phyloP scores from a whole-genome alignment of 768 basidiomycete genomes.

The Suillus americanus region DNA sequence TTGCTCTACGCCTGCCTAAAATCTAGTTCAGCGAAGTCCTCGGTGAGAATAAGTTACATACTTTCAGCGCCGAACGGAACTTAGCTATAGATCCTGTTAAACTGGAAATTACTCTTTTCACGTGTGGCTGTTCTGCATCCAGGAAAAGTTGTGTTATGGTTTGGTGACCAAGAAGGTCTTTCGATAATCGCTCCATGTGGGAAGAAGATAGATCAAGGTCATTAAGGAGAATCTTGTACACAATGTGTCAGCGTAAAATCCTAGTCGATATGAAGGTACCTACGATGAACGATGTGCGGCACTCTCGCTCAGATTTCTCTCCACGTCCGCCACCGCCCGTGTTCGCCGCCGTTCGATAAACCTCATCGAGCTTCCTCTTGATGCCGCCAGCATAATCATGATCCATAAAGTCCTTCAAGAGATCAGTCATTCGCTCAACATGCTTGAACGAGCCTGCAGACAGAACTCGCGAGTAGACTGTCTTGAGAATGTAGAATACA shows the following conservation, averaged over 20 bases:
- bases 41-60: slow-evolving; percentile 33
- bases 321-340: slow-evolving; percentile 48
- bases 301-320: slow-evolving; percentile 82
- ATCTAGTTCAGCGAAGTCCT: slow-evolving; percentile 7
- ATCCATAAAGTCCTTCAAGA: slow-evolving; percentile 75
- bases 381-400: slow-evolving; percentile 79
- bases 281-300: slow-evolving; percentile 79
- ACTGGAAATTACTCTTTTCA: slow-evolving; percentile 47
- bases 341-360: slow-evolving; percentile 59
- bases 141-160: slow-evolving; percentile 68
- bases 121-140: slow-evolving; percentile 49
- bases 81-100: slow-evolving; percentile 58
- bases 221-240: slow-evolving; percentile 76
- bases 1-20: slow-evolving; percentile 83
- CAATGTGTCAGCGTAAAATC: slow-evolving; percentile 3
- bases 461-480: slow-evolving; percentile 72
- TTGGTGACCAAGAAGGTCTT: slow-evolving; percentile 57
- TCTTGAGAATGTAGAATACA: slow-evolving; percentile 93
- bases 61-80: slow-evolving; percentile 74
- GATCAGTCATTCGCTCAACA: slow-evolving; percentile 58
- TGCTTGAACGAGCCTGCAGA: slow-evolving; percentile 69
- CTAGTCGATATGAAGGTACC: slow-evolving; percentile 29
- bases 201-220: slow-evolving; percentile 91
- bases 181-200: slow-evolving; percentile 81
- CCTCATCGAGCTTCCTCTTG: slow-evolving; percentile 84